These are phyloP conservation scores for Bodo saltans DNA, from an alignment of 78 protist species.

Conservation along the genomic window DNA sequence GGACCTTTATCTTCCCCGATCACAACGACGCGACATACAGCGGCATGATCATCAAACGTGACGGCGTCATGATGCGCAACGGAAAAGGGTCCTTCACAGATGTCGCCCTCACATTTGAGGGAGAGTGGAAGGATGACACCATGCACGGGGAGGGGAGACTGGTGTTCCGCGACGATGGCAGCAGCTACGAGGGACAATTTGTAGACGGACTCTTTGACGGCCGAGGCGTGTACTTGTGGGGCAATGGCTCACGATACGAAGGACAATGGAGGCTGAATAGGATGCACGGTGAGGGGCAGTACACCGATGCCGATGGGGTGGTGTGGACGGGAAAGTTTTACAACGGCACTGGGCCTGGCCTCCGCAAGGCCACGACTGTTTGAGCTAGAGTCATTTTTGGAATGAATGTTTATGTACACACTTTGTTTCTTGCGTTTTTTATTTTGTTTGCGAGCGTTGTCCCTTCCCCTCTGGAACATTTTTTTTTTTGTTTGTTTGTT, in stretches of 20 bases:
- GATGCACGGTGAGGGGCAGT: constrained; percentile 69
- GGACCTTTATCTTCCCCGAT: neutral
- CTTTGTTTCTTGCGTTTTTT: too few relatives aligned
- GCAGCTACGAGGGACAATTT: constrained; percentile 51
- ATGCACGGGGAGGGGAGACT: constrained; percentile 33
- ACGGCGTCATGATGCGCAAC: neutral
- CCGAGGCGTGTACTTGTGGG: constrained; percentile 39
- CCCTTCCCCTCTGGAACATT: too few relatives aligned
- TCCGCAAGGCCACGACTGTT: neutral
- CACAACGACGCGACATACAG: neutral
- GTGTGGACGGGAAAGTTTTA: constrained; percentile 47
- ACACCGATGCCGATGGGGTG: constrained; percentile 49
- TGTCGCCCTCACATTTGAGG: constrained; percentile 20
- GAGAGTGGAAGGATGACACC: constrained; percentile 39
- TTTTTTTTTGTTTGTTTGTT: too few relatives aligned
- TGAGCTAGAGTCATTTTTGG: too few relatives aligned
- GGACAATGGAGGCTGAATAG: constrained; percentile 64
- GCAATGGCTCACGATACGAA: constrained; percentile 61
- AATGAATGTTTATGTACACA: too few relatives aligned
- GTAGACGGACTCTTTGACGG: constrained; percentile 17
- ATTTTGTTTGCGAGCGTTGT: too few relatives aligned
- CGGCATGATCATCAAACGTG: neutral
- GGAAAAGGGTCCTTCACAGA: neutral
- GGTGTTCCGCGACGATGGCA: constrained; percentile 23
- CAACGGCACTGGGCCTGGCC: constrained; percentile 33